Percentiles rank a stretch among this genome's conserved stretches.
Evolutionary conservation across 2,329 filamentous ascomycete genomes (phyloP).

Genomic region (Penicillium brevicompactum): DNA sequence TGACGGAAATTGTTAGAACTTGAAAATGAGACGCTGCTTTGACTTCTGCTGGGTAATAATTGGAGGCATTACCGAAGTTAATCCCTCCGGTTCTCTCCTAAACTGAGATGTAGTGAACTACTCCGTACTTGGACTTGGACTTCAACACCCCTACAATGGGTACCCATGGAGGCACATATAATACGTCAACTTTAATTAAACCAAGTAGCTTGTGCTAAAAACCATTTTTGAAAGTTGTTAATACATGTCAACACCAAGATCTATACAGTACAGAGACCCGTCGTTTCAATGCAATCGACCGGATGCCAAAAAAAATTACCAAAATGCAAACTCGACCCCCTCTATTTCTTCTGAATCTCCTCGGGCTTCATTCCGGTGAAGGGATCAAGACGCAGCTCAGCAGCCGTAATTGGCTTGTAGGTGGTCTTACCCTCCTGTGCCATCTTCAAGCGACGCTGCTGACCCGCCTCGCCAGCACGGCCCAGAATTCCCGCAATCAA

Average conservation of each 20-base stretch:
- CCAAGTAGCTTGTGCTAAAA: background rate
- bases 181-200: background rate
- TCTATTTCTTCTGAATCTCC: slow-evolving; percentile 14
- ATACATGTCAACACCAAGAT: slow-evolving; percentile 29
- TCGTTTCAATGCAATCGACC: slow-evolving; percentile 21
- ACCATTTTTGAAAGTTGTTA: slow-evolving; percentile 26
- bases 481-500: slow-evolving; percentile 85
- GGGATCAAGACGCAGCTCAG: slow-evolving; percentile 28
- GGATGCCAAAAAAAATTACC: slow-evolving; percentile 10
- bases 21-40: background rate
- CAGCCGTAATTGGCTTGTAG: slow-evolving; percentile 45
- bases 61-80: too few species aligned
- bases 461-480: slow-evolving; percentile 77
- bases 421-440: slow-evolving; percentile 65
- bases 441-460: slow-evolving; percentile 64
- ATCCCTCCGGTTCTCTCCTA: too few species aligned
- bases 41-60: too few species aligned
- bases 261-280: slow-evolving; percentile 38
- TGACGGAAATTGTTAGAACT: background rate
- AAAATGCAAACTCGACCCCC: slow-evolving; percentile 2
- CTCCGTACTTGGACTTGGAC: too few species aligned
- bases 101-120: too few species aligned
- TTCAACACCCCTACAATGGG: too few species aligned
- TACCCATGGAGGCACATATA: slow-evolving; percentile 33
- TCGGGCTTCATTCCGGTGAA: slow-evolving; percentile 22